Base-by-base conservation (phyloP, 169 alveolate species). In the Cyclospora cayetanensis region DNA sequence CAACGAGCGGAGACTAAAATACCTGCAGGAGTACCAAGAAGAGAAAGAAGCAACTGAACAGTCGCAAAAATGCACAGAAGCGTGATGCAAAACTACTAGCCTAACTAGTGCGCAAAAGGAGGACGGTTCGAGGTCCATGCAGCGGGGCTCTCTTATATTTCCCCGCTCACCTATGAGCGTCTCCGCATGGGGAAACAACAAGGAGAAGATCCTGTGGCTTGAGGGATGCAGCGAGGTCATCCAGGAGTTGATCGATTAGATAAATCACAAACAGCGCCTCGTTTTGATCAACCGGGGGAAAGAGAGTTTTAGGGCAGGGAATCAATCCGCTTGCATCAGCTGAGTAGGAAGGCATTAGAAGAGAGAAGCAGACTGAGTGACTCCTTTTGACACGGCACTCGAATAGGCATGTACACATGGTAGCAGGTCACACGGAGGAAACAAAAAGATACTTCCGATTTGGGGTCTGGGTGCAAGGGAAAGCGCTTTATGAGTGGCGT, bases 111-210 rank as follows among this genome's bases (percentile, higher is more conserved):
- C 53, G 79, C 25, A 39, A 34, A 70, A 27, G 25, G 63, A 70
- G 20, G 9, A 52, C 82, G 31, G 82, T 20, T 70, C 52, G 43
- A 15, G 27, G 55, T 27, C n/a, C n/a, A n/a, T n/a, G 82, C 82
- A 27, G 82, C 82, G 52, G 37, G 52, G 29, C 55, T 82, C 9
- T 43, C 70, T 35, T 82, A n/a, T 0, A 27, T 25, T 12, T 42
- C 20, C 5, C 42, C 31, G 55, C 83, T 72, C 39, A 90, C 72
- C 88, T 63, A 42, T 85, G 82, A 29, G 88, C 88, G 29, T 90
- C 85, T 11, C 93, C 93, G 34, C 93, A 90, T 9, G 90, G 90
- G 2, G 93, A 90, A 9, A 90, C 12, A 55, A 90, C 79, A 35
- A 90, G 50, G 35, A 90, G 89, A 27, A 90, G 53, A 66, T 90